Evolutionary conservation across 208 protist species (phyloP), one percentile per base, ranked within the genome.

Genomic region (Angomonas deanei): DNA sequence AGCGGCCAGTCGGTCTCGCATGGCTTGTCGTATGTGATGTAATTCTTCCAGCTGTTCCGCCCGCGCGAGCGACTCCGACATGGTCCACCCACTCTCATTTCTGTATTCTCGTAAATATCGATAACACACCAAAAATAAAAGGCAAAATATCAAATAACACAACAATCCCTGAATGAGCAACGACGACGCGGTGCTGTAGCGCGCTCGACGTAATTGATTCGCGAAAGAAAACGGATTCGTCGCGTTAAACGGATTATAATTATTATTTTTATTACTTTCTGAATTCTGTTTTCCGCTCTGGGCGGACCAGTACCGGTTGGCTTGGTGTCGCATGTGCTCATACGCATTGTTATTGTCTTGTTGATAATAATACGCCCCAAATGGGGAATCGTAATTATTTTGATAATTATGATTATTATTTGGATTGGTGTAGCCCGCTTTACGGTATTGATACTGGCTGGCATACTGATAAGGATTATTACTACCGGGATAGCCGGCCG

Each of bases 71-170:
- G 70, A 78, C 63, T 91, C 82, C 26, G 82, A 70, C 80, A 91
- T 85, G 50, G 76, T 79, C 88, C 88, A 94, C 11, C 84, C 88
- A 66, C 91, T 78, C 13, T 88, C 82, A 64, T 91, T 74, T 5
- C 70, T 30, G 71, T 80, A 86, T 62, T 94, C 88, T 11, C 84
- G 82, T 50, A 82, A 87, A 21, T 48, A 50, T 32, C 84, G 77
- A 55, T 89, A 94, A 1, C 62, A 24, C 21, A 92, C 67, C 11
- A 94, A 61, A 19, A 92, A 59, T 13, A 88, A 19, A 4, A 74
- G 54, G 6, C 76, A 86, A 21, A 87, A 38, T 10, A 86, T 61
- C n/a, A 90, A 68, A 59, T 93, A 93, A 3, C 75, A n/a, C 8
- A 85, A 75, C 32, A 94, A 52, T 26, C 70, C 86, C 17, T 81